phyloP scores from a whole-genome alignment of 192 early-diverging fungal genomes.

The Umbelopsis vinacea region DNA sequence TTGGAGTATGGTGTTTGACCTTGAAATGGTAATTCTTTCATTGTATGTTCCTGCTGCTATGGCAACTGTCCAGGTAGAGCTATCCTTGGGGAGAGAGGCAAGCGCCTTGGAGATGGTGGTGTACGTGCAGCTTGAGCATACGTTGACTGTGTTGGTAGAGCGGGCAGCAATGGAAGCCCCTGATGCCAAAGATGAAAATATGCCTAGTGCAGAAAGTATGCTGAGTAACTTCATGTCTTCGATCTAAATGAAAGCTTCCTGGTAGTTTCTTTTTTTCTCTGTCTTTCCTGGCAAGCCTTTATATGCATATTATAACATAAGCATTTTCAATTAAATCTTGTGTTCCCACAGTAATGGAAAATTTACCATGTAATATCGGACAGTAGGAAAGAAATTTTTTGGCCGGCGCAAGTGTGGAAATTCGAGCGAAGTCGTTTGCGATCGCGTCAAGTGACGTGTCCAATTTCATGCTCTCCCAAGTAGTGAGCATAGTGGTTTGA shows the following conservation, averaged over 20 bases:
- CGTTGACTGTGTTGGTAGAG: slow-evolving; percentile 7
- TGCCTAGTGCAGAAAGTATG: neutral
- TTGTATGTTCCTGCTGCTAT: slow-evolving; percentile 18
- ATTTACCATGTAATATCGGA: neutral
- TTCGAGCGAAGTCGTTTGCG: too few species aligned
- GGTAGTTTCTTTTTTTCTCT: neutral
- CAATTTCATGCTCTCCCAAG: too few species aligned
- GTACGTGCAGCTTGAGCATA: slow-evolving; percentile 21
- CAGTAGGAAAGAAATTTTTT: slow-evolving; percentile 10
- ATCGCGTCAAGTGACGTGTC: too few species aligned
- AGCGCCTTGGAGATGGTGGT: neutral
- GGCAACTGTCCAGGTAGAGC: slow-evolving; percentile 20
- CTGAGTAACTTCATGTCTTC: neutral
- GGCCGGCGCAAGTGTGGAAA: neutral
- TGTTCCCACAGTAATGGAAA: neutral
- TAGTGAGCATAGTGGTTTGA: too few species aligned
- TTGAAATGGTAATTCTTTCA: slow-evolving; percentile 20
- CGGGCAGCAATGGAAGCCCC: neutral
- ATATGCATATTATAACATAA: neutral
- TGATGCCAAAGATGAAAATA: neutral
- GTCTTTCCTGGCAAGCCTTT: neutral
- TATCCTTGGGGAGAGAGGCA: slow-evolving; percentile 18
- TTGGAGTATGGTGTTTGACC: slow-evolving; percentile 24
- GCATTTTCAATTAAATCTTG: neutral
- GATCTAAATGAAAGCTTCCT: neutral